Evolutionary conservation across 2,329 filamentous ascomycete genomes (phyloP), one percentile per base, ranked within the genome.

Genomic region (Ceratocystis ficicola): DNA sequence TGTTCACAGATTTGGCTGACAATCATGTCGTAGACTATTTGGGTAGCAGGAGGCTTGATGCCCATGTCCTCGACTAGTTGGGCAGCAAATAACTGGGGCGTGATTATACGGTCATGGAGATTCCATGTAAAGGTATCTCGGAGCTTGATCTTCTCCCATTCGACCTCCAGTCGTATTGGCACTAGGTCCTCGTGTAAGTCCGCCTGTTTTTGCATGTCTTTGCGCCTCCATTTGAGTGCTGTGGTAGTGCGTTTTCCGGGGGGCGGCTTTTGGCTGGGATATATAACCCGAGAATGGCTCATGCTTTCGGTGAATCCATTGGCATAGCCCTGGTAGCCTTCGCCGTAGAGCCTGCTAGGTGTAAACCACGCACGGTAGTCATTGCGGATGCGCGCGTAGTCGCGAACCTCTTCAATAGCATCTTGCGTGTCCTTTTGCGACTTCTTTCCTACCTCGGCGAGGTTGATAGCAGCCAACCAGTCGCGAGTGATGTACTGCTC

Each of bases 111-210:
- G 74, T 99, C 94, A 76, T 96, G 90, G 44, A 97, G 81, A 75
- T 99, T 99, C 92, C 93, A 99, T 2, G 94, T 97, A 71, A 99
- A 96, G 0, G 94, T 97, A 75, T 99, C 94, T 74, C 94, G 88
- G 68, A 99, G 81, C 76, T 94, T 94, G 71, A 97, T 84, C 77
- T 95, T 96, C 70, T 97, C 93, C 82, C 89, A 89, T 72, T 99
- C 94, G 62, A 97, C 89, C 71, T 99, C 94, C 65, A 99, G 77
- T 61, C 94, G 85, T 70, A 99, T 83, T 2, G 94, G 94, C 0
- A 97, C 89, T 65, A 99, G 79, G 73, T 96, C 90, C 74, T 99
- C 94, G 64, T 90, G 81, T 73, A 93, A 88, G 71, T 97, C 93
- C 28, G 90, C 90, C 77, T 97, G 94, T 70, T 86, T 84, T 69